Conservation (phyloP, 163 green algal species). For the Chlorella variabilis region DNA sequence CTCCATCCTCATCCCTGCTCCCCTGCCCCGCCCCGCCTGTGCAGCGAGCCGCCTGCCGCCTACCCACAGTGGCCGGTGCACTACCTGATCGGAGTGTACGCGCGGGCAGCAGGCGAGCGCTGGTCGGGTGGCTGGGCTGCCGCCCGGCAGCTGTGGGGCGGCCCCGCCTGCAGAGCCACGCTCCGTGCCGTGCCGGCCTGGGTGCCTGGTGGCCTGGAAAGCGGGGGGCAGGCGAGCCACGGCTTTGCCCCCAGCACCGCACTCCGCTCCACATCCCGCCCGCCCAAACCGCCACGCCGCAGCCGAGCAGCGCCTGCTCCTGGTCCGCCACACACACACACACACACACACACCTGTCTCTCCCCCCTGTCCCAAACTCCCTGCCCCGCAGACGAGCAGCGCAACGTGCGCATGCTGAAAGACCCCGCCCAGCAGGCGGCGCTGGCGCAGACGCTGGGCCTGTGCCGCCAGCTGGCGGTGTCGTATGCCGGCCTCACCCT, state of each 20-base stretch:
- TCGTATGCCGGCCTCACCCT: conserved; percentile 77
- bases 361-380: not conserved
- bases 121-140: too few relatives aligned
- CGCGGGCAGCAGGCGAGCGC: conserved; percentile 49
- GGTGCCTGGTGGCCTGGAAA: too few relatives aligned
- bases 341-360: not conserved
- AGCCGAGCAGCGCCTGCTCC: not conserved
- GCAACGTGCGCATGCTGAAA: conserved; percentile 40
- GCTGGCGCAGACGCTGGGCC: conserved; percentile 49
- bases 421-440: conserved; percentile 33
- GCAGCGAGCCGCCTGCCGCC: conserved; percentile 58
- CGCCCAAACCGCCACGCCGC: not conserved
- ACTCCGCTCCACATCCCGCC: too few relatives aligned
- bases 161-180: not conserved
- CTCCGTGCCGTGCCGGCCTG: too few relatives aligned
- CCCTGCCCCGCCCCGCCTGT: not conserved
- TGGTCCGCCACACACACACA: not conserved
- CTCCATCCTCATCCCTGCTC: not conserved
- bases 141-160: not conserved
- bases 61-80: conserved; percentile 74
- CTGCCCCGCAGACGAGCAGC: conserved; percentile 51
- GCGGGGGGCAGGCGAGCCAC: not conserved
- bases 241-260: not conserved
- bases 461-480: conserved; percentile 73
- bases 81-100: conserved; percentile 79